Conservation (phyloP, 2,329 filamentous ascomycete genomes). For the Chaetomiaceae sp. region DNA sequence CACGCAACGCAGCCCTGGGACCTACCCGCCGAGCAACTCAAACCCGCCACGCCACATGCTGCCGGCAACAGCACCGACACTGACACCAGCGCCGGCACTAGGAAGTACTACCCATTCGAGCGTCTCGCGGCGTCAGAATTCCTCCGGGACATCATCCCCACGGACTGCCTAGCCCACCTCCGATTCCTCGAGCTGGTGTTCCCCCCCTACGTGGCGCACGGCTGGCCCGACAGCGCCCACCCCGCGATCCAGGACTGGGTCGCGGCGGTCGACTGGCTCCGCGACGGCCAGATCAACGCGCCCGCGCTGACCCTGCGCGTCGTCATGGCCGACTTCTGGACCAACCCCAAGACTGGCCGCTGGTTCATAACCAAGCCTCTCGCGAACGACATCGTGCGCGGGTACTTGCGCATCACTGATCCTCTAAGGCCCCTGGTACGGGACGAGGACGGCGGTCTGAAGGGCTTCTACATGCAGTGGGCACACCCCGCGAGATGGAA, state of each 20-base stretch:
- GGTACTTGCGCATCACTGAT: not conserved
- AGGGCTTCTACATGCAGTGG: not conserved
- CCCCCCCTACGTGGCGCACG: conserved; percentile 4
- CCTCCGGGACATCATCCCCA: conserved; percentile 2
- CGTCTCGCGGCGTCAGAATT: conserved; percentile 9
- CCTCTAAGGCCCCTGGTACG: not conserved
- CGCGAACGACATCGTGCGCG: not conserved
- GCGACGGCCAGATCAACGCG: too few species aligned
- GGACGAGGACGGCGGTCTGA: not conserved
- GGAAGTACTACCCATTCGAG: not conserved
- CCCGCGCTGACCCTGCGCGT: too few species aligned
- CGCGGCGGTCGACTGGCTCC: not conserved
- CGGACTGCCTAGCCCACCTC: conserved; percentile 8
- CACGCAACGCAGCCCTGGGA: not conserved
- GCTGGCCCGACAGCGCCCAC: conserved; percentile 3
- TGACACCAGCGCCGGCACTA: not conserved
- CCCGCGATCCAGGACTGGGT: conserved; percentile 6
- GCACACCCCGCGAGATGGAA: not conserved
- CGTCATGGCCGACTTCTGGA: too few species aligned
- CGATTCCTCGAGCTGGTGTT: conserved; percentile 14
- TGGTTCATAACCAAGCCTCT: too few species aligned
- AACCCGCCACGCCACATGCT: too few species aligned
- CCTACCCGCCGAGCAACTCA: not conserved
- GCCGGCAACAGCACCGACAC: not conserved
- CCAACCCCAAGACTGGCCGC: too few species aligned